Percentiles rank a stretch among this genome's conserved stretches.
Evolutionary conservation across 352 stramenopile species (phyloP).

Genomic region (Pythium brachiatum): DNA sequence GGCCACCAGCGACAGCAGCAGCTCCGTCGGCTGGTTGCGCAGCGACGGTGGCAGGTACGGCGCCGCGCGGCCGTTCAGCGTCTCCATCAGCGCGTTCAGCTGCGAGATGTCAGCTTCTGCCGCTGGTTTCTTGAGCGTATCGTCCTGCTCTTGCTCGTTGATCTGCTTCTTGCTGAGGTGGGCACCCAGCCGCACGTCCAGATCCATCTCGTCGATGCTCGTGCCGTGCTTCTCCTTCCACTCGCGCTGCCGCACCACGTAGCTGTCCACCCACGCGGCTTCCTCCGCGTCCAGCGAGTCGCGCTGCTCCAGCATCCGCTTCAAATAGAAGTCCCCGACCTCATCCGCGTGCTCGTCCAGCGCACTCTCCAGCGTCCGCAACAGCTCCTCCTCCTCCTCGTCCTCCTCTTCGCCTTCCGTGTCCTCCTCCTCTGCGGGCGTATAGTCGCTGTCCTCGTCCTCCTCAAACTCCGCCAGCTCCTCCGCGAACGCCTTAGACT

Average conservation of each 20-base stretch:
- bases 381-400: conserved; percentile 15
- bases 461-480: conserved; percentile 7
- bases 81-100: background rate
- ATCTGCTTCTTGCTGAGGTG: background rate
- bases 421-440: background rate
- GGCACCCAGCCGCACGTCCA: conserved; percentile 20
- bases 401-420: background rate
- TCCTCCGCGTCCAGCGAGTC: conserved; percentile 24
- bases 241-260: conserved; percentile 27
- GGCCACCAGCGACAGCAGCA: conserved; percentile 11
- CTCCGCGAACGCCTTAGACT: conserved; percentile 4
- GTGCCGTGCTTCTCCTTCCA: conserved; percentile 34
- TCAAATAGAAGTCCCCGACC: conserved; percentile 29
- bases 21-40: conserved; percentile 4
- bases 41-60: conserved; percentile 11
- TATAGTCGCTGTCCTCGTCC: conserved; percentile 25
- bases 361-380: conserved; percentile 18
- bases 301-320: conserved; percentile 28
- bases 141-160: background rate
- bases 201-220: conserved; percentile 32
- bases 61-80: conserved; percentile 10
- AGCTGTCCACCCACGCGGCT: conserved; percentile 30
- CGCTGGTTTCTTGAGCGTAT: background rate
- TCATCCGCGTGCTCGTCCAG: conserved; percentile 25
- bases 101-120: background rate